These are phyloP conservation scores for Podila epicladia DNA, from an alignment of 192 early-diverging fungal genomes.

Conservation along the genomic window DNA sequence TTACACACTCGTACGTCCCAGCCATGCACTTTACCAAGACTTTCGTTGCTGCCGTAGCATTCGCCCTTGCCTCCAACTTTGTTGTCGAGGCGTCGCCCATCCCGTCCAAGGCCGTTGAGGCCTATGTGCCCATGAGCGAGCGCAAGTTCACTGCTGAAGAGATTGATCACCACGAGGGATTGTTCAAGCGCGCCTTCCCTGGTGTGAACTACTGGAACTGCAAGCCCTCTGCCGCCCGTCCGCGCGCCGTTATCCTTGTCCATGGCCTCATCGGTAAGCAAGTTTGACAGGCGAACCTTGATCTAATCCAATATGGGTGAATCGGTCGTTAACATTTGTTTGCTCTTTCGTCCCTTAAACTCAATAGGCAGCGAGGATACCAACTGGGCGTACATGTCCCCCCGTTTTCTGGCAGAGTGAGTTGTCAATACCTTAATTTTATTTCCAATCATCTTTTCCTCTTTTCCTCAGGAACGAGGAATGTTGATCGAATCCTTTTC, in stretches of 20 bases:
- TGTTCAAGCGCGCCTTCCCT: conserved; percentile 25
- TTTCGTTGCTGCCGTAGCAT: conserved; percentile 19
- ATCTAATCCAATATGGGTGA: no score
- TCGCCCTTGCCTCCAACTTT: conserved; percentile 15
- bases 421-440: background rate
- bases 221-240: conserved; percentile 25
- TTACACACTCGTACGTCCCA: background rate
- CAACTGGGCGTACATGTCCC: background rate
- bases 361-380: background rate
- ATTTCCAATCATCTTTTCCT: background rate
- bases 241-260: conserved; percentile 27
- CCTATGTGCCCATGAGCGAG: conserved; percentile 37
- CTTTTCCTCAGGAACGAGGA: background rate
- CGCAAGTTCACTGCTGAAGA: conserved; percentile 32
- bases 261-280: conserved; percentile 32
- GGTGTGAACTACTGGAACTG: conserved; percentile 43
- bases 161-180: conserved; percentile 17
- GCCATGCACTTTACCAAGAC: conserved; percentile 33
- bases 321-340: background rate
- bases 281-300: background rate
- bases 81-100: conserved; percentile 40
- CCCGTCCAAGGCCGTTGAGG: background rate
- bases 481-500: background rate
- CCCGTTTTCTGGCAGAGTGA: background rate
- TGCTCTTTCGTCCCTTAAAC: background rate